Evolutionary conservation across 208 protist genomes (phyloP).

Genomic region (Leishmania martiniquensis): DNA sequence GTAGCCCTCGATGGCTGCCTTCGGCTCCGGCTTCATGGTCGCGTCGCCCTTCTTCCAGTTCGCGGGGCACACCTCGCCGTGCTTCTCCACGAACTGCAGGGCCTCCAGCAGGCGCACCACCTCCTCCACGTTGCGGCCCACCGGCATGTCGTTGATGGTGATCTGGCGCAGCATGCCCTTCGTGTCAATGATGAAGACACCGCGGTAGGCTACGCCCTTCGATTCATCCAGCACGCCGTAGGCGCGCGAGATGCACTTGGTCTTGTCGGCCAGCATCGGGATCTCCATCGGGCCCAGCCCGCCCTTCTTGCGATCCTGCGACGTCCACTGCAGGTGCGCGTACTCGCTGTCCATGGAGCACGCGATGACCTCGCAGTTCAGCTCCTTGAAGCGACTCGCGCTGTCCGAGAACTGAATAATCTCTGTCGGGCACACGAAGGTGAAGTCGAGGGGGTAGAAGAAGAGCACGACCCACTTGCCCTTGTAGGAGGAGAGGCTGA

Average conservation of each 20-base stretch:
- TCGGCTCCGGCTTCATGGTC: constrained; percentile 96
- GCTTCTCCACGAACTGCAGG: constrained; percentile 95
- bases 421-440: constrained; percentile 98
- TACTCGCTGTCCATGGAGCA: constrained; percentile 95
- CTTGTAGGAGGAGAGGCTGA: constrained; percentile 91
- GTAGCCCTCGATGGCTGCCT: constrained; percentile 87
- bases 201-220: constrained; percentile 89
- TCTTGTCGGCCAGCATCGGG: constrained; percentile 96
- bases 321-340: constrained; percentile 97
- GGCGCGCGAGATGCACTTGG: constrained; percentile 86
- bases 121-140: constrained; percentile 96
- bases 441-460: constrained; percentile 98
- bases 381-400: constrained; percentile 88
- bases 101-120: constrained; percentile 95
- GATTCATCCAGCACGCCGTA: constrained; percentile 95
- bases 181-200: constrained; percentile 97
- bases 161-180: constrained; percentile 93
- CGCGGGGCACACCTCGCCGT: constrained; percentile 96
- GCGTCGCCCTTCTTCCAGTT: constrained; percentile 93
- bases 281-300: constrained; percentile 97
- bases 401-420: constrained; percentile 96
- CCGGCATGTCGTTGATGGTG: constrained; percentile 95
- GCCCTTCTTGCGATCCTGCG: constrained; percentile 95
- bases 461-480: constrained; percentile 96
- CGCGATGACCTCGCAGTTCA: constrained; percentile 92